Evolutionary conservation across 768 basidiomycete genomes (phyloP).

Genomic region (Mycena capillaripes): DNA sequence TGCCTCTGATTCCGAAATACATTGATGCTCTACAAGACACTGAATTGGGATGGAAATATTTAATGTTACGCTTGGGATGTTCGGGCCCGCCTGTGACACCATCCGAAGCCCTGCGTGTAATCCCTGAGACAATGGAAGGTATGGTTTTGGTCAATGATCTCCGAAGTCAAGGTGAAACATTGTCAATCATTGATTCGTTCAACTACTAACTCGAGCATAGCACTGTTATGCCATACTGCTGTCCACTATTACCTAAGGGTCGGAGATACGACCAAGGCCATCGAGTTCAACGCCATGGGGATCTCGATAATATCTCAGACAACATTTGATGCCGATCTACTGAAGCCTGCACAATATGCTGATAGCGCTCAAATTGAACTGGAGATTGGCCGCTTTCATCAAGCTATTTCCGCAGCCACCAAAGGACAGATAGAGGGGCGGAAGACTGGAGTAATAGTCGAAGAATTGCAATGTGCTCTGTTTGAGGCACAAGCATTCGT

Average conservation of each 20-base stretch:
- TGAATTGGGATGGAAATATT: not conserved
- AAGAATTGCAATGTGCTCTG: not conserved
- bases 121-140: not conserved
- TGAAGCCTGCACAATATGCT: not conserved
- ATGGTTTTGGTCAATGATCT: not conserved
- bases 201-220: not conserved
- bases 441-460: not conserved
- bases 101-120: not conserved
- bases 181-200: not conserved
- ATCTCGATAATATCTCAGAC: not conserved
- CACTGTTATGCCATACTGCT: not conserved
- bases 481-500: not conserved
- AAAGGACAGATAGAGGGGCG: not conserved
- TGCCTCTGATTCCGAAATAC: not conserved
- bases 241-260: not conserved
- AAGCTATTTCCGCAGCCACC: not conserved
- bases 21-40: not conserved
- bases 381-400: not conserved
- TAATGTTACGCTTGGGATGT: not conserved
- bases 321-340: not conserved
- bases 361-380: not conserved
- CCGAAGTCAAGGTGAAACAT: not conserved
- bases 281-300: not conserved
- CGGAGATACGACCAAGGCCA: not conserved
- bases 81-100: not conserved